phyloP scores from a whole-genome alignment of 768 basidiomycete species.

The Lactarius sanguifluus region DNA sequence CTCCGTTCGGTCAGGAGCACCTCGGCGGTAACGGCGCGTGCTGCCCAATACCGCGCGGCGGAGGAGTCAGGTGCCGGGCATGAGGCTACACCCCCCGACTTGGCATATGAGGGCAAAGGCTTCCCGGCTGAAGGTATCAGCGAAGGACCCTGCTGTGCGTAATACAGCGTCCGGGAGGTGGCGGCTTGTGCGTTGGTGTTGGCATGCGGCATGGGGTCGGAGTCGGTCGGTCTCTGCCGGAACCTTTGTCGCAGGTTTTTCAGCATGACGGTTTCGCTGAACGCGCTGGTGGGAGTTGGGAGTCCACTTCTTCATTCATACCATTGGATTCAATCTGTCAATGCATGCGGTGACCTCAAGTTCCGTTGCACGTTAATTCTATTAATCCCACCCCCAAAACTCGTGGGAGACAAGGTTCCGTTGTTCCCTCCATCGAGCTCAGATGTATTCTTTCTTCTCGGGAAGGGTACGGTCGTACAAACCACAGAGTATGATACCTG shows the following conservation, averaged over 20 bases:
- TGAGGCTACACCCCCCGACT: background rate
- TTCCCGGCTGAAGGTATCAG: background rate
- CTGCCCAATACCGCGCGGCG: slow-evolving; percentile 65
- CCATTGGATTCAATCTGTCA: background rate
- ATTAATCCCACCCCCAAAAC: background rate
- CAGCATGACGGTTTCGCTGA: background rate
- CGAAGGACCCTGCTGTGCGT: background rate
- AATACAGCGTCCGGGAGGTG: slow-evolving; percentile 2
- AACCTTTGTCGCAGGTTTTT: background rate
- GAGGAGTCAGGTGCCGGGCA: background rate
- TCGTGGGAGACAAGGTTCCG: background rate
- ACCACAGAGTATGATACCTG: no score
- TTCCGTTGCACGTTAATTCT: background rate
- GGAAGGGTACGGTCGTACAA: background rate
- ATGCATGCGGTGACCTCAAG: background rate
- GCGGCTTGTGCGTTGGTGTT: background rate
- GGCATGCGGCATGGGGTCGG: background rate
- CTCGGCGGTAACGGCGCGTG: slow-evolving; percentile 65
- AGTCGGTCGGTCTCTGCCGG: background rate
- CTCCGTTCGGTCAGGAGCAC: slow-evolving; percentile 51
- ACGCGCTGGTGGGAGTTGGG: background rate
- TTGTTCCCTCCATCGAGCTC: background rate
- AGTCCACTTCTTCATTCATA: background rate
- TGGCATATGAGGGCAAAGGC: background rate
- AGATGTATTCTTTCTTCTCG: background rate